Evolutionary conservation across 2,329 filamentous ascomycete genomes (phyloP).

Genomic region (Alternaria sp.): DNA sequence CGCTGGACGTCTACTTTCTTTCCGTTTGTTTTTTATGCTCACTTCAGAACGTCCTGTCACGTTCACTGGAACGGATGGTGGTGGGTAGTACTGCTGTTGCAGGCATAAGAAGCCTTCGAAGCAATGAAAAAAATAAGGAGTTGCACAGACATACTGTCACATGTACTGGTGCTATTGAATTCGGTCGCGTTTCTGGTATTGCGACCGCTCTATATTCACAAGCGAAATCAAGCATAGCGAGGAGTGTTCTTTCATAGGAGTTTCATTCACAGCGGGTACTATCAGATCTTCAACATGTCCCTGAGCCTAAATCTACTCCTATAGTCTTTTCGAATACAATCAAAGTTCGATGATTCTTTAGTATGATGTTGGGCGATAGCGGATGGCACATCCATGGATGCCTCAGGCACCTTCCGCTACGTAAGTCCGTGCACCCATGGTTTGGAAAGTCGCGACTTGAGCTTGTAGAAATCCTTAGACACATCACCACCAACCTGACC

Average conservation of each 20-base stretch:
- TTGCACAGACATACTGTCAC: background rate
- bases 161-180: constrained; percentile 11
- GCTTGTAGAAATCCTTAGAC: background rate
- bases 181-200: background rate
- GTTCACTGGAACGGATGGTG: background rate
- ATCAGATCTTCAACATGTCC: background rate
- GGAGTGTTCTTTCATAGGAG: constrained; percentile 21
- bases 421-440: constrained; percentile 11
- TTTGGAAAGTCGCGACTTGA: constrained; percentile 4
- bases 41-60: background rate
- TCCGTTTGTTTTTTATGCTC: background rate
- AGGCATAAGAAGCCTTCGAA: background rate
- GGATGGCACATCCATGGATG: background rate
- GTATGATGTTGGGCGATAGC: background rate
- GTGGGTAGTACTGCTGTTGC: background rate
- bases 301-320: background rate
- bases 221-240: constrained; percentile 35
- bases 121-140: background rate
- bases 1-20: background rate
- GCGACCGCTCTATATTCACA: background rate
- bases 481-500: background rate
- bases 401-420: background rate
- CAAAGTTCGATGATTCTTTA: background rate
- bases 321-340: background rate
- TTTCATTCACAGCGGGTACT: background rate